These are phyloP conservation scores for Primulina huaijiensis DNA, from an alignment of 257 asterid species.

Conservation along the genomic window DNA sequence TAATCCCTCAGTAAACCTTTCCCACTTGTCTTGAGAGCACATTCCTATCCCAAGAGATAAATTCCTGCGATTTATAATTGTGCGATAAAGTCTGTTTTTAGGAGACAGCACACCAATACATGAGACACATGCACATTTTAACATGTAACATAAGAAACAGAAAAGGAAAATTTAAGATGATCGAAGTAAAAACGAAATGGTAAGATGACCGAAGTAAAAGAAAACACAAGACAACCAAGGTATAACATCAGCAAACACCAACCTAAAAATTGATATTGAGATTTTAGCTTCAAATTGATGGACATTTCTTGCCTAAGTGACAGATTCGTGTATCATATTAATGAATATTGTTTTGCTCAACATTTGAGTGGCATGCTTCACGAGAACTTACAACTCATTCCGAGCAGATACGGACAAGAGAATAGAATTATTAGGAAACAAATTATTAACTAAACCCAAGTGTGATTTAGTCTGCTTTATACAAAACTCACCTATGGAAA, in stretches of 20 bases:
- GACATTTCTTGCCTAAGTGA: background rate
- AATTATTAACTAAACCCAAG: background rate
- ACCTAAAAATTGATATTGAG: background rate
- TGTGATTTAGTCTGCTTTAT: slow-evolving; percentile 14
- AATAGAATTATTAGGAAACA: background rate
- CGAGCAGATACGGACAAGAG: slow-evolving; percentile 11
- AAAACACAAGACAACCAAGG: slow-evolving; percentile 11
- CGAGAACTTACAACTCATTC: background rate
- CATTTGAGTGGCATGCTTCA: slow-evolving; percentile 1
- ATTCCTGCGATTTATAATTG: slow-evolving; percentile 51
- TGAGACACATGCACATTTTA: background rate
- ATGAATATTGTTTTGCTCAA: slow-evolving; percentile 3
- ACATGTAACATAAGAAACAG: background rate
- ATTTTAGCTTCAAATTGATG: slow-evolving; percentile 7
- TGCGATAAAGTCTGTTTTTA: slow-evolving; percentile 19
- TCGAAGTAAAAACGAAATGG: background rate
- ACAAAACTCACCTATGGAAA: slow-evolving; percentile 79
- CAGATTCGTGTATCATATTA: background rate
- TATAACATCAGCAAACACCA: slow-evolving; percentile 8
- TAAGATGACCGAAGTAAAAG: background rate
- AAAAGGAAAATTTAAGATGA: no score
- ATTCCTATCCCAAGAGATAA: slow-evolving; percentile 69
- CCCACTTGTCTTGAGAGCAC: slow-evolving; percentile 82
- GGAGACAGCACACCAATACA: slow-evolving; percentile 2
- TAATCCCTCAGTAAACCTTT: slow-evolving; percentile 56